These are phyloP conservation scores for Hirschioporus abietinus DNA, from an alignment of 768 basidiomycete species.

Conservation along the genomic window DNA sequence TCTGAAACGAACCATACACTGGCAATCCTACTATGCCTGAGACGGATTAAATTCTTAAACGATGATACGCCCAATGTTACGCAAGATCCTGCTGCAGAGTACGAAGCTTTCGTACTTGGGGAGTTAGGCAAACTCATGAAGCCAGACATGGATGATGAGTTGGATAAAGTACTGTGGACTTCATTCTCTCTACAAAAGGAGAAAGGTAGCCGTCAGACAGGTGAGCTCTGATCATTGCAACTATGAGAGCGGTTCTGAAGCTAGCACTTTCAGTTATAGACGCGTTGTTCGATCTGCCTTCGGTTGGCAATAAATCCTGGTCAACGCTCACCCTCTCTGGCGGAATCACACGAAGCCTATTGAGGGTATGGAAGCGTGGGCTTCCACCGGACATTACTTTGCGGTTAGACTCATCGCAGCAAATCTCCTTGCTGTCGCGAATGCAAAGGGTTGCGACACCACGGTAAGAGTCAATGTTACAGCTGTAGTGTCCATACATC, in stretches of 20 bases:
- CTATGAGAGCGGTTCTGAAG: neutral
- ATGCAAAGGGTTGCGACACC: conserved; percentile 40
- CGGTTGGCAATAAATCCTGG: conserved; percentile 14
- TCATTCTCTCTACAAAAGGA: conserved; percentile 29
- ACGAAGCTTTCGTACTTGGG: neutral
- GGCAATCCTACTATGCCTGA: neutral
- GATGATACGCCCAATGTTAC: neutral
- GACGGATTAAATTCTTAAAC: neutral
- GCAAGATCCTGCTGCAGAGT: neutral
- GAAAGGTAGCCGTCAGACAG: conserved; percentile 11
- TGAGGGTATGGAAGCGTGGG: conserved; percentile 35
- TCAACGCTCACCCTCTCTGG: conserved; percentile 33
- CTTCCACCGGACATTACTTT: conserved; percentile 12
- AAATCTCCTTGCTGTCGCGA: conserved; percentile 17
- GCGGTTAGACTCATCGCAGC: conserved; percentile 2
- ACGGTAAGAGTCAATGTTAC: conserved; percentile 30
- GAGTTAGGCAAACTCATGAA: neutral
- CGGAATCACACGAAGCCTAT: conserved; percentile 33
- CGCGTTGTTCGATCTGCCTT: conserved; percentile 23
- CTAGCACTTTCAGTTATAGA: conserved; percentile 34
- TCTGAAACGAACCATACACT: neutral
- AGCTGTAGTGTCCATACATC: conserved; percentile 12
- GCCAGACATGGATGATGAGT: conserved; percentile 22
- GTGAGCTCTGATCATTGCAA: conserved; percentile 15
- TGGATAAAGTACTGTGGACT: conserved; percentile 47